Evolutionary conservation across 148 eudicot species (phyloP).

Genomic region (Mesembryanthemum crystallinum): DNA sequence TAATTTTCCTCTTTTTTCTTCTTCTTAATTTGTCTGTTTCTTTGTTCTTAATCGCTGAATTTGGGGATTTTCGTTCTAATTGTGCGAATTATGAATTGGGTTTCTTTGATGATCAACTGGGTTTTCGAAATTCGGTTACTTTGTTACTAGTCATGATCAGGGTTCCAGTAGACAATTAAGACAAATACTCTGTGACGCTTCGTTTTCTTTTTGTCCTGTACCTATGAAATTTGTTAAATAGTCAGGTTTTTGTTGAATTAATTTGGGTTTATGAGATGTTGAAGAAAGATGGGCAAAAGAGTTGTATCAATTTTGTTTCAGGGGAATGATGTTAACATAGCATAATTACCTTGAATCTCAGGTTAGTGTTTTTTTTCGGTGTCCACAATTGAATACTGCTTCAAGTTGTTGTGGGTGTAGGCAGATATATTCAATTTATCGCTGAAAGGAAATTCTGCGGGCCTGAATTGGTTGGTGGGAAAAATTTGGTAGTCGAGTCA

Average conservation of each 20-base stretch:
- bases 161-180: no score
- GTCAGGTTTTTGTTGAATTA: conserved; percentile 6
- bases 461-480: background rate
- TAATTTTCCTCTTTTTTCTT: background rate
- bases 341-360: no score
- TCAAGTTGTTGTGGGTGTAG: background rate
- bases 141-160: background rate
- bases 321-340: no score
- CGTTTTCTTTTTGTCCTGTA: background rate
- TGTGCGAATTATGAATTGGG: background rate
- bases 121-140: background rate
- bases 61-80: background rate
- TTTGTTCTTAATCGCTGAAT: background rate
- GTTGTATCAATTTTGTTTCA: background rate
- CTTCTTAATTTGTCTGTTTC: background rate
- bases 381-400: background rate
- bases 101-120: background rate
- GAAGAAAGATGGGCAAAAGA: background rate
- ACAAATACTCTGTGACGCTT: background rate
- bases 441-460: background rate
- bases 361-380: background rate
- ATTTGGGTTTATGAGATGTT: background rate
- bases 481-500: background rate
- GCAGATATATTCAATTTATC: background rate
- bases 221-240: background rate